Base-by-base conservation (phyloP, 495 filamentous ascomycete species). In the Aspergillus olivimuriae region DNA sequence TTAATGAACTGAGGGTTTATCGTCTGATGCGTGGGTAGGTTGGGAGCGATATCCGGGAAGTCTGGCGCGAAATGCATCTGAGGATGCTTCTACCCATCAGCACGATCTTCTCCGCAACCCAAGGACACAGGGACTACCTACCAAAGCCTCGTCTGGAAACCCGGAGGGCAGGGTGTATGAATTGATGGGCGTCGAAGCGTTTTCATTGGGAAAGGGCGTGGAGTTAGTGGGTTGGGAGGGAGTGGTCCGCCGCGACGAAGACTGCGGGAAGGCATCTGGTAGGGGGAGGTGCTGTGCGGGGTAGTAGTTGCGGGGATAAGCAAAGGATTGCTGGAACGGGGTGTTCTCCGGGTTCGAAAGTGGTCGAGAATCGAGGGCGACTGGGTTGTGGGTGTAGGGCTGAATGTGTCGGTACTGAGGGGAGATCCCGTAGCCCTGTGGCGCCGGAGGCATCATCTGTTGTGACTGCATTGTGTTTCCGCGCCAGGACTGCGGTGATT, bases 1-100 rank as follows among this genome's bases (percentile, higher is more conserved):
- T 57, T 58, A 0, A 71, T 55, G 41, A 60, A 73, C 18, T 62
- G 61, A 1, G 69, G 69, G 34, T 73, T 63, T 41, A 73, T 71
- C 5, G 67, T 69, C 15, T 61, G 54, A 39, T 60, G 62, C 15
- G 56, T 52, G 1, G 53, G 39, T 5, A 61, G 46, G 18, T 28
- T 50, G 1, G 57, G 40, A 12, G 55, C 50, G n/a, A 59, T 20
- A 7, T 60, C 56, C 16, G 56, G 12, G 42, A 59, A 72, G 14
- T 63, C 60, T 39, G 56, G 56, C 9, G 57, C 51, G 20, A 63
- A 60, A 33, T 63, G 57, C 34, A 69, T 60, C 4, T 61, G 58
- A 19, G 52, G 45, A 24, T 56, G 48, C 57, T 62, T 39, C 21
- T 4, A 38, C 18, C 1, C 15, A 39, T 33, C 5, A 46, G 43